A percentile compares a stretch with the other conserved stretches of the same genome.
Evolutionary conservation across 768 basidiomycete genomes (phyloP).

Genomic region (Podaxis sp.): DNA sequence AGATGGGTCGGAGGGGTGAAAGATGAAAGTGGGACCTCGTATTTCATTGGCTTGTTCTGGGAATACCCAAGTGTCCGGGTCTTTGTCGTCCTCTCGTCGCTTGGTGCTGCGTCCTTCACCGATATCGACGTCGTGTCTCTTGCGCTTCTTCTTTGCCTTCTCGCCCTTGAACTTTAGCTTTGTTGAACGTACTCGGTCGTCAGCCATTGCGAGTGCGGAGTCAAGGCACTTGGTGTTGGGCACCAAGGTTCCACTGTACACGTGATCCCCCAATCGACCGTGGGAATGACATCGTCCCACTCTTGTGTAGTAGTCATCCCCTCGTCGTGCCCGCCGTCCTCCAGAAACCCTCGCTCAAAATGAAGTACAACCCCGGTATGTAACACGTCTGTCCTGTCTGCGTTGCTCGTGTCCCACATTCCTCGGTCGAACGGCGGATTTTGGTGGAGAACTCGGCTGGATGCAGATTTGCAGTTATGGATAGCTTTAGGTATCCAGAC

Average conservation of each 20-base stretch:
- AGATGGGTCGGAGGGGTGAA: slow-evolving; percentile 77
- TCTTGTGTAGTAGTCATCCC: slow-evolving; percentile 15
- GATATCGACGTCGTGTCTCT: slow-evolving; percentile 52
- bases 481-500: slow-evolving; percentile 18
- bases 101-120: slow-evolving; percentile 42
- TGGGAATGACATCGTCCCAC: slow-evolving; percentile 26
- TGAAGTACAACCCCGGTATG: slow-evolving; percentile 85
- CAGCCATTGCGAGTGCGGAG: slow-evolving; percentile 21
- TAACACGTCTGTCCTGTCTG: slow-evolving; percentile 25
- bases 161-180: slow-evolving; percentile 91
- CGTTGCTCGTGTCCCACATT: slow-evolving; percentile 16
- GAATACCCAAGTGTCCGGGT: slow-evolving; percentile 75
- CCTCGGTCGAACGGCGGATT: slow-evolving; percentile 24
- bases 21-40: slow-evolving; percentile 83
- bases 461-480: slow-evolving; percentile 33
- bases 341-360: slow-evolving; percentile 52
- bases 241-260: slow-evolving; percentile 21
- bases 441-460: slow-evolving; percentile 42
- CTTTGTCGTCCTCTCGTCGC: slow-evolving; percentile 54
- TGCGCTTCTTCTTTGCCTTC: slow-evolving; percentile 79
- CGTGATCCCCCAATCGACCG: slow-evolving; percentile 28
- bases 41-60: slow-evolving; percentile 70
- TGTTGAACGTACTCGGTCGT: slow-evolving; percentile 55
- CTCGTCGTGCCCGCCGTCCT: slow-evolving; percentile 53
- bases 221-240: background rate